phyloP scores from a whole-genome alignment of 192 early-diverging fungal species.

The Backusella westeae region DNA sequence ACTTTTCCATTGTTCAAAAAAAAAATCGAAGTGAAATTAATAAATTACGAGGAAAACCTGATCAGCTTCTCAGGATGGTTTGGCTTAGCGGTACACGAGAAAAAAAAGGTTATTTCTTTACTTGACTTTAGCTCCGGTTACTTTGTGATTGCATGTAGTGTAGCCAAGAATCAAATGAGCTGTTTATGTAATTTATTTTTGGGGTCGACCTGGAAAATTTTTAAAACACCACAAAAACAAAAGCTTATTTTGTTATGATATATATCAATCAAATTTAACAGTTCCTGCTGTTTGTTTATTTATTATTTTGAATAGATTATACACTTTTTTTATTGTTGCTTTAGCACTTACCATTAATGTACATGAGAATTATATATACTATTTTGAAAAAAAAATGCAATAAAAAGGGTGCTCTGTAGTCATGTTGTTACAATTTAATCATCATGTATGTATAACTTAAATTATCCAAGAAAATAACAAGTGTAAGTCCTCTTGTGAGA shows the following conservation, averaged over 20 bases:
- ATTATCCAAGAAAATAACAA: background rate
- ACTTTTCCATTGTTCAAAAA: background rate
- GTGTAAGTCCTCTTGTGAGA: background rate
- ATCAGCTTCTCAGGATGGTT: background rate
- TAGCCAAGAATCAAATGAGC: background rate
- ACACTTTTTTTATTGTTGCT: background rate
- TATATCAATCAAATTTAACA: background rate
- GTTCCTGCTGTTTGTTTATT: background rate
- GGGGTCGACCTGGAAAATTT: no score
- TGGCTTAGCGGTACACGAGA: background rate
- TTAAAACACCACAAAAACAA: background rate
- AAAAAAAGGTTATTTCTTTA: background rate
- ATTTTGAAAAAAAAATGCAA: background rate
- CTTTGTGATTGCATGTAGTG: background rate
- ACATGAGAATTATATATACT: background rate
- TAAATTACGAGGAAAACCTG: background rate
- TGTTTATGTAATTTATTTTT: no score
- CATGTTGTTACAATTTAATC: constrained; percentile 7
- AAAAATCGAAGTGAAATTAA: background rate
- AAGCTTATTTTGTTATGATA: constrained; percentile 4
- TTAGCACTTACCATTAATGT: background rate
- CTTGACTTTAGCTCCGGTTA: background rate
- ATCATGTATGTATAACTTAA: background rate
- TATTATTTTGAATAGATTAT: background rate
- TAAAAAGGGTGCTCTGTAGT: background rate